phyloP scores from a whole-genome alignment of 108 stramenopile genomes.

The Cyclotella distinguenda region DNA sequence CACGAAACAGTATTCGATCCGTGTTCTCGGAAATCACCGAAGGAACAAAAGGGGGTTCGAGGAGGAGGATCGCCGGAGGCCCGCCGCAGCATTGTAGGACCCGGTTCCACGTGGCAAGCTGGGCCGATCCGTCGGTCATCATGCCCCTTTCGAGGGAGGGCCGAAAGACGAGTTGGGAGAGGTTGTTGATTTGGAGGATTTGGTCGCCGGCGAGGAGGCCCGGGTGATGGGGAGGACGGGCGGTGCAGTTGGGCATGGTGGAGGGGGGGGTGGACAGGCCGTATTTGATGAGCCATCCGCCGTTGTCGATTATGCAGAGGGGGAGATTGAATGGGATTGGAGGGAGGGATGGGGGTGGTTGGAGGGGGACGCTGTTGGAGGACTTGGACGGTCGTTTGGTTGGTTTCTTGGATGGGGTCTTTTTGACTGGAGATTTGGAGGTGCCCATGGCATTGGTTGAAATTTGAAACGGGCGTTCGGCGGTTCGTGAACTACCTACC shows the following conservation, averaged over 20 bases:
- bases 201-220: conserved; percentile 70
- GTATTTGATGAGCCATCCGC: conserved; percentile 78
- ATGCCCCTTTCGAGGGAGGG: conserved; percentile 71
- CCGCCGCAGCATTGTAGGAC: conserved; percentile 24
- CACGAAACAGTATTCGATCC: conserved; percentile 46
- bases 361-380: neutral
- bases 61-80: too few relatives aligned
- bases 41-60: conserved; percentile 48
- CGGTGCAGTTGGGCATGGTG: conserved; percentile 69
- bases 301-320: conserved; percentile 73
- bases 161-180: conserved; percentile 54
- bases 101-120: conserved; percentile 71
- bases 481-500: too few relatives aligned
- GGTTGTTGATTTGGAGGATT: conserved; percentile 62
- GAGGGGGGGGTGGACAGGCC: conserved; percentile 40
- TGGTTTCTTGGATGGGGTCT: conserved; percentile 11
- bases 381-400: conserved; percentile 15
- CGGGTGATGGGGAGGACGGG: conserved; percentile 77
- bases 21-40: conserved; percentile 46
- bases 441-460: neutral
- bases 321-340: conserved; percentile 15
- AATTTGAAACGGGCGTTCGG: neutral
- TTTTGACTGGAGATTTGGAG: conserved; percentile 13
- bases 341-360: neutral
- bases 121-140: conserved; percentile 68